phyloP scores from a whole-genome alignment of 495 filamentous ascomycete genomes.

The Evernia prunastri region DNA sequence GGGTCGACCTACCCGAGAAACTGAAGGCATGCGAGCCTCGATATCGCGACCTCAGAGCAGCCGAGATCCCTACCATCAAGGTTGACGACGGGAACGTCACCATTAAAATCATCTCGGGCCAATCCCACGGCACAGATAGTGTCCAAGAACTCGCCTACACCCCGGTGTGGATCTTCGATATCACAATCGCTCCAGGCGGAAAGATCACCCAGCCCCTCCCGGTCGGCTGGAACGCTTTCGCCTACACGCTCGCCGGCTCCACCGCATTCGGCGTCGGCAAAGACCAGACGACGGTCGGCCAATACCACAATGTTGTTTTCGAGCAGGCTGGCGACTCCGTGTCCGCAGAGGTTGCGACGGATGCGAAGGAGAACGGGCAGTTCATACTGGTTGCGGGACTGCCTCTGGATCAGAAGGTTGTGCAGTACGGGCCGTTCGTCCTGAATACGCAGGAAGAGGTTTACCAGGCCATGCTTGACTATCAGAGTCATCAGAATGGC shows the following conservation, averaged over 20 bases:
- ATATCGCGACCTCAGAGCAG: conserved; percentile 73
- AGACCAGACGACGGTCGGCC: conserved; percentile 39
- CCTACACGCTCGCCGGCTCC: conserved; percentile 68
- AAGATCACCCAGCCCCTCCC: conserved; percentile 67
- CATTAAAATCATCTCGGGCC: conserved; percentile 85
- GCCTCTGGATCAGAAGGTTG: conserved; percentile 83
- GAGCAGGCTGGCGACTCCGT: conserved; percentile 71
- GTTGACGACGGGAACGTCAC: conserved; percentile 65
- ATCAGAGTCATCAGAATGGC: conserved; percentile 74
- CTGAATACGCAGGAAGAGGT: conserved; percentile 77
- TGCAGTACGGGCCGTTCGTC: conserved; percentile 96
- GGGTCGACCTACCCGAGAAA: conserved; percentile 81
- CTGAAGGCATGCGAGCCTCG: conserved; percentile 86
- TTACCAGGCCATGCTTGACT: conserved; percentile 85
- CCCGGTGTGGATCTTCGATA: conserved; percentile 87
- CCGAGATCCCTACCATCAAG: conserved; percentile 66
- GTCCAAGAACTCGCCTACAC: conserved; percentile 90
- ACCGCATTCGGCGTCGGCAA: conserved; percentile 58
- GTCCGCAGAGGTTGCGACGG: conserved; percentile 58
- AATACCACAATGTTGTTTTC: conserved; percentile 89
- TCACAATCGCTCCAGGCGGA: conserved; percentile 75
- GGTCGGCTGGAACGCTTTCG: conserved; percentile 83
- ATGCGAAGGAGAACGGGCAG: conserved; percentile 56
- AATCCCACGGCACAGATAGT: conserved; percentile 73
- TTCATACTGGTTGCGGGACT: conserved; percentile 81